Conservation (phyloP, 768 basidiomycete species). For the Psilocybe subaeruginosa region DNA sequence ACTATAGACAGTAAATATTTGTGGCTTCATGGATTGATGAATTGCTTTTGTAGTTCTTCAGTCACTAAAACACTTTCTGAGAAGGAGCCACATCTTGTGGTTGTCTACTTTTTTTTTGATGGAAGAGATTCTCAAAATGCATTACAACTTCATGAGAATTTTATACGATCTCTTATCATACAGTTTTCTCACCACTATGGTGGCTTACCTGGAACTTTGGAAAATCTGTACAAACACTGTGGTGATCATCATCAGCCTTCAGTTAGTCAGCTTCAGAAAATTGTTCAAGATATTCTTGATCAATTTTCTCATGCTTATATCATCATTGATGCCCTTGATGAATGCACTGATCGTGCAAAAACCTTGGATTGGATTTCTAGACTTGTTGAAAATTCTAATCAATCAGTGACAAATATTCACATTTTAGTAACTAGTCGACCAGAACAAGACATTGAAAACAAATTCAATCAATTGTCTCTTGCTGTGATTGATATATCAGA, state of each 20-base stretch:
- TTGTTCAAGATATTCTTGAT: too few relatives aligned
- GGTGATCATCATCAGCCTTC: neutral
- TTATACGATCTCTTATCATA: neutral
- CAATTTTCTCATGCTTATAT: too few relatives aligned
- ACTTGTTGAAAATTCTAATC: too few relatives aligned
- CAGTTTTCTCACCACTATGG: neutral
- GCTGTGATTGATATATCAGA: too few relatives aligned
- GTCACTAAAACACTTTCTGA: neutral
- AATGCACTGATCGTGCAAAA: too few relatives aligned
- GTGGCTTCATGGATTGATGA: neutral
- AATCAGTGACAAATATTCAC: too few relatives aligned
- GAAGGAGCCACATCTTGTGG: neutral
- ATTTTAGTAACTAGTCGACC: too few relatives aligned
- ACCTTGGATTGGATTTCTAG: too few relatives aligned
- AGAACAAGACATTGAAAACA: too few relatives aligned
- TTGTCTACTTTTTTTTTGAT: neutral
- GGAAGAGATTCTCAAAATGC: neutral
- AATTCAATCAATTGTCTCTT: too few relatives aligned
- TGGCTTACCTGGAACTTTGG: neutral
- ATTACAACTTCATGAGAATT: neutral
- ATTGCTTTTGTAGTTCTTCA: neutral
- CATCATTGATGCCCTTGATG: too few relatives aligned
- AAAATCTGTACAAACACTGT: neutral
- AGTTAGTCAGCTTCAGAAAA: neutral
- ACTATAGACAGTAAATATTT: too few relatives aligned